phyloP scores from a whole-genome alignment of 257 asterid genomes.

The Galeopsis tetrahit region DNA sequence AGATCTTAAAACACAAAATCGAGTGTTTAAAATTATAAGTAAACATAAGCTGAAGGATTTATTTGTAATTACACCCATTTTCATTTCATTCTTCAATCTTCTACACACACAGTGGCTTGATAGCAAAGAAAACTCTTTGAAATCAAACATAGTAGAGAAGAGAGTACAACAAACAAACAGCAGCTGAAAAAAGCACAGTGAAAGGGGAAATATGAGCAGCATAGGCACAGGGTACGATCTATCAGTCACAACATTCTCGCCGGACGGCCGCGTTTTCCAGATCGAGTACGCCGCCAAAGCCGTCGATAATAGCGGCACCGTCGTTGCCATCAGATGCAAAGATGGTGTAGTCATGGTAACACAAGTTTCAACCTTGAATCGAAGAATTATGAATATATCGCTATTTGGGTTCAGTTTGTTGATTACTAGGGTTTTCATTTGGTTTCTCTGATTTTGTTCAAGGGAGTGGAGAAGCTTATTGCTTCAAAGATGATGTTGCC shows the following conservation, averaged over 20 bases:
- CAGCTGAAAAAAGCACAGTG: constrained; percentile 5
- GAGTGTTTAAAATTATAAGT: no score
- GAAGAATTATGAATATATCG: neutral
- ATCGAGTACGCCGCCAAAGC: constrained; percentile 93
- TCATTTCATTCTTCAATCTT: constrained; percentile 22
- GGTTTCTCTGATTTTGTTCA: constrained; percentile 26
- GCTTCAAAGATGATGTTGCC: constrained; percentile 87
- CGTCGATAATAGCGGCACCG: constrained; percentile 88
- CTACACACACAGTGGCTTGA: constrained; percentile 40
- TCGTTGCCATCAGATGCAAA: constrained; percentile 83
- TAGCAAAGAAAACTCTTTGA: constrained; percentile 46
- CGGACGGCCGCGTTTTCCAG: constrained; percentile 93
- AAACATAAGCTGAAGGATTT: neutral
- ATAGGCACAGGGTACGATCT: constrained; percentile 91
- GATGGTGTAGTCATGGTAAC: constrained; percentile 80
- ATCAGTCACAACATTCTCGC: constrained; percentile 84
- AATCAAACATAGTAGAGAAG: neutral
- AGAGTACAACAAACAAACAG: neutral
- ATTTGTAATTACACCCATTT: neutral
- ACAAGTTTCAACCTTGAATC: neutral
- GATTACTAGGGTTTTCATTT: constrained; percentile 35
- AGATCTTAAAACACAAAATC: no score
- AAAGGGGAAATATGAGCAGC: constrained; percentile 61
- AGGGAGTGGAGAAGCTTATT: constrained; percentile 94
- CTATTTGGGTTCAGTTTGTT: constrained; percentile 14